Percentiles rank a stretch among this genome's conserved stretches.
Conservation (phyloP, 1,284 basidiomycete species). For the Amylostereum chailletii region DNA sequence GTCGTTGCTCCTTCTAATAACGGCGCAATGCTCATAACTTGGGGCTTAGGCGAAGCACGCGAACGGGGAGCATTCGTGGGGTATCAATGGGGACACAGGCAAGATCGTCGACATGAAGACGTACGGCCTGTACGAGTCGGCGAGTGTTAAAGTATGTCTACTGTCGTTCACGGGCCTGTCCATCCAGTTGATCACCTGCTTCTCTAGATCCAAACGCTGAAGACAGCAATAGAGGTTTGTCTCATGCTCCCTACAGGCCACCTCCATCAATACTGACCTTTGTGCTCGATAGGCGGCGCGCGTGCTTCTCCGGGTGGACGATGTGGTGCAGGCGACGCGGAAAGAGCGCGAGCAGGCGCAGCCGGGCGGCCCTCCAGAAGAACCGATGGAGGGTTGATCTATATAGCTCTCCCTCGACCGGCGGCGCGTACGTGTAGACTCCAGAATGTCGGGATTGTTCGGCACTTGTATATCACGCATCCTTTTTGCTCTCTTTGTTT, state of each 20-base stretch:
- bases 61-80: constrained; percentile 84
- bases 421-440: no score
- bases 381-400: constrained; percentile 35
- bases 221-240: constrained; percentile 89
- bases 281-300: constrained; percentile 59
- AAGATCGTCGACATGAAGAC: constrained; percentile 94
- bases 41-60: constrained; percentile 81
- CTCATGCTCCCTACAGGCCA: neutral
- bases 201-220: constrained; percentile 81
- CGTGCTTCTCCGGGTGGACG: constrained; percentile 89
- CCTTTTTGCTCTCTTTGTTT: no score
- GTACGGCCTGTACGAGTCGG: constrained; percentile 91
- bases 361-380: constrained; percentile 44
- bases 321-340: constrained; percentile 82
- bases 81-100: constrained; percentile 92
- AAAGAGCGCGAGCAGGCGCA: constrained; percentile 54
- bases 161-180: neutral
- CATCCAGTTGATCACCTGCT: constrained; percentile 2
- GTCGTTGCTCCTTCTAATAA: neutral
- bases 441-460: no score
- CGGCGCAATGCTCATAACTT: constrained; percentile 3
- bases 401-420: no score
- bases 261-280: neutral
- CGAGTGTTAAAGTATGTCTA: constrained; percentile 77
- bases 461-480: no score